Base-by-base conservation (phyloP, 2,329 filamentous ascomycete genomes). In the Fusarium newnesense region DNA sequence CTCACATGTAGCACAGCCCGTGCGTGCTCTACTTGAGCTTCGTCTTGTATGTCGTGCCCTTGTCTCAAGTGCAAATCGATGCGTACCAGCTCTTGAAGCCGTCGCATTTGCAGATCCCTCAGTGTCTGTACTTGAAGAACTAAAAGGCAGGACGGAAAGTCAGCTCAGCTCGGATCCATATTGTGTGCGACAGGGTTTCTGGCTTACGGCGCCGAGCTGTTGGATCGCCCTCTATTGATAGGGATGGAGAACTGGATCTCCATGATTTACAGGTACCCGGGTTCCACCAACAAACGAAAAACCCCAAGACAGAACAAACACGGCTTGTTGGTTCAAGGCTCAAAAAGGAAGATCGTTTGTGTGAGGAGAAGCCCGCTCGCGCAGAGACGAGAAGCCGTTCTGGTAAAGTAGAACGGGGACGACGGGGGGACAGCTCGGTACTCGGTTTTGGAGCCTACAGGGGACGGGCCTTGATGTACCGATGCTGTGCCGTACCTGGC, bases 221-320 rank as follows among this genome's bases (percentile, higher is more conserved):
- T 76, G 37, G 64, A 72, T 52, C 70, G 73, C 49, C 64, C 64
- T 49, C 54, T 32, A 44, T 73, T 76, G 19, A 81, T 69, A 21
- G 80, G 76, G 40, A 82, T 66, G n/a, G 79, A 79, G 73, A 83
- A 83, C 54, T 83, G 81, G 59, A 83, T 81, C 77, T 83, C 81
- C 81, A 83, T 83, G 54, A 34, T 61, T 72, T 30, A 30, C 24
- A 52, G 21, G n/a, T 28, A 52, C 30, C 49, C 37, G 32, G 54
- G 52, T 60, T 60, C 68, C 60, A 69, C 60, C 65, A 66, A 47
- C 39, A 42, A 46, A 43, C 39, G 53, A 47, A 65, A 42, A 42
- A 28, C 8, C 28, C 43, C 39, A 24, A 63, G 30, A 30, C 19
- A 37, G 15, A 8, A 34, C 43, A n/a, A 18, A 15, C 10, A 47